These are phyloP conservation scores for Cladosporium velox DNA, from an alignment of 2,329 filamentous ascomycete genomes.

Conservation along the genomic window DNA sequence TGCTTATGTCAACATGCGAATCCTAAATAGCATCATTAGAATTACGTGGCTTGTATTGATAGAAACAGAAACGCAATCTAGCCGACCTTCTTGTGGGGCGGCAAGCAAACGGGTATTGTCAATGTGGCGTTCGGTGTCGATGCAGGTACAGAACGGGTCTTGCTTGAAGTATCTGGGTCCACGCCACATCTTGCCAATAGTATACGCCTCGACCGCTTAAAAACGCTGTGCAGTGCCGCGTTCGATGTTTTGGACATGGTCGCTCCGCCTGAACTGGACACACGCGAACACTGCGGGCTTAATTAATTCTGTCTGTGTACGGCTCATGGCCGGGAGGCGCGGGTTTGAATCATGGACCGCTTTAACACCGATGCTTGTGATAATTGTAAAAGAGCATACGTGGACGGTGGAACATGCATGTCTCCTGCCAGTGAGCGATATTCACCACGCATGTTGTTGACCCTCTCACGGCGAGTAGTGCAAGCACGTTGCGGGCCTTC, in stretches of 20 bases:
- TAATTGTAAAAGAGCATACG: no score
- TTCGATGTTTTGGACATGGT: not conserved
- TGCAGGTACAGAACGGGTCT: slow-evolving; percentile 1
- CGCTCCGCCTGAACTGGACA: not conserved
- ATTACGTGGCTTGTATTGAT: not conserved
- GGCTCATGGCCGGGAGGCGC: not conserved
- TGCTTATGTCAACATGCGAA: not conserved
- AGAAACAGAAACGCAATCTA: not conserved
- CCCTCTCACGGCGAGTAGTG: not conserved
- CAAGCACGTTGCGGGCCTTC: not conserved
- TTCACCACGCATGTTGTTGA: no score
- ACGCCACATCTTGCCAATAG: slow-evolving; percentile 8
- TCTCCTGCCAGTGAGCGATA: not conserved
- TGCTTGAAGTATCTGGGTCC: not conserved
- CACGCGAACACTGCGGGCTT: not conserved
- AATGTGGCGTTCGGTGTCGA: slow-evolving; percentile 1
- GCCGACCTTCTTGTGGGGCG: not conserved
- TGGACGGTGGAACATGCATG: not conserved
- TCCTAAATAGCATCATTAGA: not conserved
- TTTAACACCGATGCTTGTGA: slow-evolving; percentile 10
- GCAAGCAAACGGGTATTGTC: not conserved
- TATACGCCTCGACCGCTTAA: not conserved
- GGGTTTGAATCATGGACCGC: not conserved
- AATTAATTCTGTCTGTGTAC: not conserved
- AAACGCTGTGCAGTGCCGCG: not conserved